Base-by-base conservation (phyloP, 768 basidiomycete genomes). In the Trametes cinnabarina region DNA sequence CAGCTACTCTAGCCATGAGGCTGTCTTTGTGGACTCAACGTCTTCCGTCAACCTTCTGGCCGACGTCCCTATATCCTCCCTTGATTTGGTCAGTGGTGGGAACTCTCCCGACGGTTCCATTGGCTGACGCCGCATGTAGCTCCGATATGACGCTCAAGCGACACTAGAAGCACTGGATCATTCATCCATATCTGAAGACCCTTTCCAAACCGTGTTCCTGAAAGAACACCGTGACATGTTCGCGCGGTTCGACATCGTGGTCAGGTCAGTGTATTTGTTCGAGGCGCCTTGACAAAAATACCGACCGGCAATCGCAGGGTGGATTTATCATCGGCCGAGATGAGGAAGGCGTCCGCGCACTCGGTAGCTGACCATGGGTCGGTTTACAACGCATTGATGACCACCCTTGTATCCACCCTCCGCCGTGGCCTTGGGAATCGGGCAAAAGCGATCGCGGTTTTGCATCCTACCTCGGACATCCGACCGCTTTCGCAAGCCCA, bases 41-140 rank as follows among this genome's bases (percentile, higher is more conserved):
- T 91, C 92, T 0, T 79, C 79, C 8, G 76, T 88, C 46, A 98
- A 99, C 68, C 66, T 95, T 10, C 72, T 96, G 20, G 82, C 86
- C 0, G 85, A 82, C 9, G 81, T 95, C 28, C 90, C 94, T 19
- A 63, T 83, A 14, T 81, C 88, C 2, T 94, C 92, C 1, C 76
- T 98, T 1, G 82, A 90, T 48, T 73, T 96, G 72, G 90, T 94
- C 69, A 65, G 79, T 44, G 7, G 26, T 35, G 12, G 0, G 15
- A 14, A 12, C 55, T 28, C 64, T 12, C 19, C 7, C 40, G 10
- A 35, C 22, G 5, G 17, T 26, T 35, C 28, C 32, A 26, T 34
- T 56, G 10, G 55, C 57, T 17, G 15, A 48, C 41, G 32, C 7
- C 20, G 2, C 11, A 4, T 35, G 54, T 63, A 94, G 92, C 82